A percentile compares a stretch with the other conserved stretches of the same genome.
These are phyloP conservation scores for Neofusicoccum umdonicola DNA, from an alignment of 2,329 filamentous ascomycete genomes.

Conservation along the genomic window DNA sequence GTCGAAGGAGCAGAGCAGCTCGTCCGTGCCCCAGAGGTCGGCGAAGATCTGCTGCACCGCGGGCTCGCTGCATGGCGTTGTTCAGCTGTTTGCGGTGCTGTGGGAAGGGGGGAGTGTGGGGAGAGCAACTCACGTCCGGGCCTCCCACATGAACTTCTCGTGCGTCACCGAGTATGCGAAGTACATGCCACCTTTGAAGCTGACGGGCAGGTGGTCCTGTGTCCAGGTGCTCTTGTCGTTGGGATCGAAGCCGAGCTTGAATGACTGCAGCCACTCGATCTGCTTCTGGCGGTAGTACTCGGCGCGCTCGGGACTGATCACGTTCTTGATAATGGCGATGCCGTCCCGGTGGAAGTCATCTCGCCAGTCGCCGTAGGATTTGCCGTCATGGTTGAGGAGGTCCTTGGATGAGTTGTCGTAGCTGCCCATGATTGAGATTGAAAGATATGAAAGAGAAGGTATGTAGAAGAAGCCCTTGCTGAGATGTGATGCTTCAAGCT, in stretches of 20 bases:
- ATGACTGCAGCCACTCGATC: conserved; percentile 32
- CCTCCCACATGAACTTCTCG: conserved; percentile 48
- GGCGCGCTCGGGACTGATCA: conserved; percentile 25
- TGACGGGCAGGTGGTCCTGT: conserved; percentile 41
- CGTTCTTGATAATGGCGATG: conserved; percentile 29
- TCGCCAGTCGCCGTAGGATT: conserved; percentile 27
- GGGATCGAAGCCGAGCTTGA: conserved; percentile 29
- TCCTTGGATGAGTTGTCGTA: conserved; percentile 1
- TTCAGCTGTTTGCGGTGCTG: too few species aligned
- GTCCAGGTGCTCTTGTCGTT: conserved; percentile 42
- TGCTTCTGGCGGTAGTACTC: conserved; percentile 30
- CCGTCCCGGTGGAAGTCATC: conserved; percentile 31
- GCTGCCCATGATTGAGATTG: neutral
- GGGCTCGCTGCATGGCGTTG: conserved; percentile 30
- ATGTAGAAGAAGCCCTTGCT: too few species aligned
- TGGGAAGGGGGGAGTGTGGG: neutral
- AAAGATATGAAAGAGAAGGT: too few species aligned
- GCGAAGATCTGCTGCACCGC: conserved; percentile 41
- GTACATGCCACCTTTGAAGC: conserved; percentile 43
- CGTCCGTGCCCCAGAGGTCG: conserved; percentile 40
- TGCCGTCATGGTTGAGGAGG: conserved; percentile 20
- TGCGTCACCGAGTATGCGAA: conserved; percentile 39
- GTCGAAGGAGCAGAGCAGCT: conserved; percentile 32
- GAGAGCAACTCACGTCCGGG: conserved; percentile 23
- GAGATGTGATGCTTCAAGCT: neutral